These are phyloP conservation scores for Pleurotus giganteus DNA, from an alignment of 768 basidiomycete genomes.

Conservation along the genomic window DNA sequence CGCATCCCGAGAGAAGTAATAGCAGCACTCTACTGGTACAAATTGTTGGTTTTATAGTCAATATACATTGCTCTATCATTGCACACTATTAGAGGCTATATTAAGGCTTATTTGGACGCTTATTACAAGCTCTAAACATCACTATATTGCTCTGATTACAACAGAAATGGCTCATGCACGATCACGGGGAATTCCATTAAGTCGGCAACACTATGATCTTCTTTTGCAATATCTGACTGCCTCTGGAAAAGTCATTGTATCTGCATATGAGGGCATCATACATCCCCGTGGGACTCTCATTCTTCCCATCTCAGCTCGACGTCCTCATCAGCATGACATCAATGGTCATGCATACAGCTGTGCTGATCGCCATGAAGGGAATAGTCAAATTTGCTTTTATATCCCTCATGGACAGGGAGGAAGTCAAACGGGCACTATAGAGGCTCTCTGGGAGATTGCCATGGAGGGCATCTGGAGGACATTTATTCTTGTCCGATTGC, in stretches of 20 bases:
- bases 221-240: slow-evolving; percentile 6
- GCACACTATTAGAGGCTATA: no score
- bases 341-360: slow-evolving; percentile 19
- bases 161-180: not conserved
- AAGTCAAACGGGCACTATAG: slow-evolving; percentile 19
- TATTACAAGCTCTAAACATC: no score
- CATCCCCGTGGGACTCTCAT: slow-evolving; percentile 5
- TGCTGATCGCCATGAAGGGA: slow-evolving; percentile 16
- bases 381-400: slow-evolving; percentile 22
- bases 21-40: no score
- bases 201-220: not conserved
- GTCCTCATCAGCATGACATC: slow-evolving; percentile 11
- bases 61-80: no score
- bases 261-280: slow-evolving; percentile 13
- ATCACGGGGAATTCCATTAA: not conserved
- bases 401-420: slow-evolving; percentile 9
- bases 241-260: slow-evolving; percentile 14
- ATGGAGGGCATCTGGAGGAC: slow-evolving; percentile 17
- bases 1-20: no score
- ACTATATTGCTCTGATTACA: no score
- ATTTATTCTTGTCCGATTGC: slow-evolving; percentile 18
- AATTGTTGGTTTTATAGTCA: no score
- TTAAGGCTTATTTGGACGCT: no score
- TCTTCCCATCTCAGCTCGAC: slow-evolving; percentile 16
- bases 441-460: slow-evolving; percentile 16